These are phyloP conservation scores for Puccinia brachypodii DNA, from an alignment of 1,284 basidiomycete genomes.

Conservation along the genomic window DNA sequence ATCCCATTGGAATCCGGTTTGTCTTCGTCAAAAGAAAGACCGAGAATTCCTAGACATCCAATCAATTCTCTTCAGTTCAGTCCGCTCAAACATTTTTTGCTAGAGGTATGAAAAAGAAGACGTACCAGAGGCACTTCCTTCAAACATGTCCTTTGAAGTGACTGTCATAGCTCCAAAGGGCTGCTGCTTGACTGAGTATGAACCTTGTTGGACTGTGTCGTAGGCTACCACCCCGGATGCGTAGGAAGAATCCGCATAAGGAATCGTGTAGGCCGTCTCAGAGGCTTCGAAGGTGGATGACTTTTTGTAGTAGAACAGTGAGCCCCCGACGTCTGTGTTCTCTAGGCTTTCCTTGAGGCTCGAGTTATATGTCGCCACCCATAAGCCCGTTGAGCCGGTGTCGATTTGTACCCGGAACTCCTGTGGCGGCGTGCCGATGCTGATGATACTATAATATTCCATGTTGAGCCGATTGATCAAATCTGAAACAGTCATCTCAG, in stretches of 20 bases:
- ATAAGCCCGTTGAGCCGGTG: slow-evolving; percentile 43
- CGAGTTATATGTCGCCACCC: slow-evolving; percentile 31
- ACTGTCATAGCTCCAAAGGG: slow-evolving; percentile 38
- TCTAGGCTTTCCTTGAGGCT: slow-evolving; percentile 13
- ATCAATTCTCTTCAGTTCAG: neutral
- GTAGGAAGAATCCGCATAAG: slow-evolving; percentile 40
- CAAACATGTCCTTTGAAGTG: slow-evolving; percentile 39
- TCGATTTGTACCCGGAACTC: slow-evolving; percentile 41
- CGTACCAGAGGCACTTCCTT: slow-evolving; percentile 38
- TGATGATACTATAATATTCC: slow-evolving; percentile 38
- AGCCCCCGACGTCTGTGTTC: slow-evolving; percentile 30
- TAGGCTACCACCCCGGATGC: slow-evolving; percentile 11
- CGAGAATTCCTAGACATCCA: slow-evolving; percentile 25
- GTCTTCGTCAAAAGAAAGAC: slow-evolving; percentile 20
- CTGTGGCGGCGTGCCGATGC: slow-evolving; percentile 43
- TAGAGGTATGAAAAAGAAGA: neutral
- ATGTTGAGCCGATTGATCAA: slow-evolving; percentile 37
- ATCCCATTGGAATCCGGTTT: neutral
- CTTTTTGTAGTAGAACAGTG: slow-evolving; percentile 30
- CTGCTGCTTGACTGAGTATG: slow-evolving; percentile 13
- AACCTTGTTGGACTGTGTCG: slow-evolving; percentile 37
- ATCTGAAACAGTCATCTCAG: neutral
- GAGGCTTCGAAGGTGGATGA: slow-evolving; percentile 31
- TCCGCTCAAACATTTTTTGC: neutral
- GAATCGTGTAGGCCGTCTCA: slow-evolving; percentile 27